Evolutionary conservation across 177 flowering plant genomes (phyloP).

Genomic region (Vitis hybrid): DNA sequence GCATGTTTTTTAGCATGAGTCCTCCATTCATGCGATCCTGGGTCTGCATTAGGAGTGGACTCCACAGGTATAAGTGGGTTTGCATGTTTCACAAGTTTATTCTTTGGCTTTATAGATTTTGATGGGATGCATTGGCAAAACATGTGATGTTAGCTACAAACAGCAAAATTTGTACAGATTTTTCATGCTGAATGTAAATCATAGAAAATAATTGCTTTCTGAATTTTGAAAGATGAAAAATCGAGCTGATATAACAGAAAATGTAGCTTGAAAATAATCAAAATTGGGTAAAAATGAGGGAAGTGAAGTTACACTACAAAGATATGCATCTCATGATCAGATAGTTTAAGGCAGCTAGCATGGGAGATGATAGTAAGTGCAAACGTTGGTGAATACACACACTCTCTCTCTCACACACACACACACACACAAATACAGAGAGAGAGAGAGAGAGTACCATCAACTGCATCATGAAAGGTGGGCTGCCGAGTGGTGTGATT

Average conservation of each 20-base stretch:
- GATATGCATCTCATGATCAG: no score
- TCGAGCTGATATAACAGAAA: no score
- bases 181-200: no score
- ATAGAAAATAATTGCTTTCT: no score
- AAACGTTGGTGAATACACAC: not conserved
- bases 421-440: not conserved
- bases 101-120: not conserved
- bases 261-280: no score
- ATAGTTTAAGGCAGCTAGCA: no score
- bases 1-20: no score
- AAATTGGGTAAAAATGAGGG: no score
- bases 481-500: constrained; percentile 36
- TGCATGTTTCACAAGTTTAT: not conserved
- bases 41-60: not conserved
- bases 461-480: constrained; percentile 78
- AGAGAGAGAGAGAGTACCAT: constrained; percentile 43
- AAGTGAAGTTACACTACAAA: no score
- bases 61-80: not conserved
- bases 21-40: not conserved
- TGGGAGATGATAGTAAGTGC: not conserved
- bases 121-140: not conserved
- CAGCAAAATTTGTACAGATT: not conserved
- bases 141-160: not conserved
- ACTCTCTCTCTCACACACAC: no score
- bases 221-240: no score